A percentile compares a stretch with the other conserved stretches of the same genome.
Conservation (phyloP, 164 flowering plant genomes). For the Santalum album region DNA sequence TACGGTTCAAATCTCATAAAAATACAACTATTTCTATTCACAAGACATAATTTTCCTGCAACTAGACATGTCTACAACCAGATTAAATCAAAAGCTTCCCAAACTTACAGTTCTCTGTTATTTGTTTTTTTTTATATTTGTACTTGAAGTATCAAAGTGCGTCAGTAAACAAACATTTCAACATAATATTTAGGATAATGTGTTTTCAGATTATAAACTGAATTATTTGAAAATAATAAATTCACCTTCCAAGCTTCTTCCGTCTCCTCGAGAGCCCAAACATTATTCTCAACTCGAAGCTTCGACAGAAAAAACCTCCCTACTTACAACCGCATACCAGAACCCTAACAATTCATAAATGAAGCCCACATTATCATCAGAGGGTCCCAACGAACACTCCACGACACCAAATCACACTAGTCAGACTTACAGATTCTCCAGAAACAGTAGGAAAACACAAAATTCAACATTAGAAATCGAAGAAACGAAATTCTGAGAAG, state of each 20-base stretch:
- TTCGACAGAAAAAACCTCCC: conserved; percentile 4
- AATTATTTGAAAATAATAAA: neutral
- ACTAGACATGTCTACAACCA: too few species aligned
- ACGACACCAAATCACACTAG: neutral
- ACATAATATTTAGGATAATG: neutral
- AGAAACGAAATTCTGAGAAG: neutral
- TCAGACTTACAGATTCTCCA: neutral
- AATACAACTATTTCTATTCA: too few species aligned
- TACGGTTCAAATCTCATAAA: too few species aligned
- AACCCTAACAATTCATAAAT: neutral
- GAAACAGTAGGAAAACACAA: neutral
- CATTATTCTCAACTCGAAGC: conserved; percentile 26
- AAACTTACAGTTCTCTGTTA: too few species aligned
- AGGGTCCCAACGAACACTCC: neutral
- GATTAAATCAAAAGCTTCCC: too few species aligned
- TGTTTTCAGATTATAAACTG: neutral
- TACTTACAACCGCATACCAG: neutral
- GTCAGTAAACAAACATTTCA: neutral
- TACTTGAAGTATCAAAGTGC: neutral
- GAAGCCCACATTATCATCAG: neutral
- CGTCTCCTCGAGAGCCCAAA: conserved; percentile 60
- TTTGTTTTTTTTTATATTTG: too few species aligned
- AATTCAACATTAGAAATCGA: neutral
- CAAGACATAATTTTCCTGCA: too few species aligned
- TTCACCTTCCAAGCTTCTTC: conserved; percentile 64